Evolutionary conservation across 2,329 filamentous ascomycete species (phyloP).

Genomic region (Venturia aucupariae): DNA sequence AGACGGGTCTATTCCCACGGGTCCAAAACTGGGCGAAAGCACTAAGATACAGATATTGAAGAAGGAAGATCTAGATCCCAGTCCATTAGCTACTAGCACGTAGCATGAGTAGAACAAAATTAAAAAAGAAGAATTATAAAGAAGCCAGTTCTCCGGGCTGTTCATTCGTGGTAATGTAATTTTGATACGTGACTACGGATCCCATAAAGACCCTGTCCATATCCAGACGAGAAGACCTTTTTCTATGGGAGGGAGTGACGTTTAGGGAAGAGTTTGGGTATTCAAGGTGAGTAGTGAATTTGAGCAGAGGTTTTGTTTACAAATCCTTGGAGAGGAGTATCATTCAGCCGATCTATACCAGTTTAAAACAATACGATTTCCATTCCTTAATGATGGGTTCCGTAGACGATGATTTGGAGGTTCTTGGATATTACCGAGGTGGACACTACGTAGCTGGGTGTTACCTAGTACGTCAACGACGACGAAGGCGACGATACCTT

Average conservation of each 20-base stretch:
- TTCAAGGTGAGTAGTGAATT: not conserved
- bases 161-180: not conserved
- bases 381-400: not conserved
- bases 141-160: not conserved
- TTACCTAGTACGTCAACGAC: not conserved
- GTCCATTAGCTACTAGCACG: not conserved
- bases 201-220: too few species aligned
- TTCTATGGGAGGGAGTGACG: not conserved
- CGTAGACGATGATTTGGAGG: not conserved
- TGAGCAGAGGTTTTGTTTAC: not conserved
- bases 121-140: not conserved
- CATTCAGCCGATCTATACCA: not conserved
- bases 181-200: not conserved
- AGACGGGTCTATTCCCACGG: conserved; percentile 28
- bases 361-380: not conserved
- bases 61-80: conserved; percentile 20
- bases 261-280: not conserved
- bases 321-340: not conserved
- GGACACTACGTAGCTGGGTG: not conserved
- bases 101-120: conserved; percentile 7
- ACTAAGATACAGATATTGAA: conserved; percentile 29
- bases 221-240: too few species aligned
- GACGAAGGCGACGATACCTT: not conserved
- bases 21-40: conserved; percentile 18
- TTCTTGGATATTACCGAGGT: not conserved